Evolutionary conservation across 2,329 filamentous ascomycete species (phyloP), one percentile per base, ranked within the genome.

Genomic region (Periconia sp.): DNA sequence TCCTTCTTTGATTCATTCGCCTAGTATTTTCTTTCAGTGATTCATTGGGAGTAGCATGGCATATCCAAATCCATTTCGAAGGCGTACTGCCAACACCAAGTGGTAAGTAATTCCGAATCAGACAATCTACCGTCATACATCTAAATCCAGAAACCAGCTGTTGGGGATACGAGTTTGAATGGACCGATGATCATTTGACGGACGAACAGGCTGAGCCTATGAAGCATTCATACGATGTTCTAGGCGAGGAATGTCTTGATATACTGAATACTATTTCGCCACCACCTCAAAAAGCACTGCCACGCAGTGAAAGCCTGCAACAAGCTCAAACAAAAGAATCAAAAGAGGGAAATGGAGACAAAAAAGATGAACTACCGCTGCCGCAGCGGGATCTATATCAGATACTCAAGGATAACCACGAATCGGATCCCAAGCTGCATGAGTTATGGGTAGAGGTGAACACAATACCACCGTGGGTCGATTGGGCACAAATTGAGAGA

Each of bases 401-500:
- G 11, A 71, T 91, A 9, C 73, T 93, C 1, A 74, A 78, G 61
- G 79, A 87, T 6, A 78, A 91, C 68, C 77, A 79, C 10, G 68
- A 74, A 2, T 75, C 78, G 6, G 82, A 92, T 61, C 75, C 81
- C 20, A 81, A 82, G 40, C 74, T 86, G 19, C 63, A 70, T 8
- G 62, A 81, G 50, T 74, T 93, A 9, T 92, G 89, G 89, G 69
- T 73, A 0, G 79, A 91, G 64, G 78, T 89, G 52, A 87, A 85
- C 53, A 85, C 81, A 0, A 73, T 91, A 3, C 90, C 89, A 0
- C 77, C 82, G 1, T 92, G 89, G 88, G 89, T 92, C 2, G 85
- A 92, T 67, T 92, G 88, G 89, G 81, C 82, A 1, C 88, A 91
- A 66, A 87, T 93, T 52, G 78, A 81, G 54, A 79, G 89, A 63